A percentile compares a stretch with the other conserved stretches of the same genome.
These are phyloP conservation scores for Talaromyces islandicus DNA, from an alignment of 2,329 filamentous ascomycete genomes.

Conservation along the genomic window DNA sequence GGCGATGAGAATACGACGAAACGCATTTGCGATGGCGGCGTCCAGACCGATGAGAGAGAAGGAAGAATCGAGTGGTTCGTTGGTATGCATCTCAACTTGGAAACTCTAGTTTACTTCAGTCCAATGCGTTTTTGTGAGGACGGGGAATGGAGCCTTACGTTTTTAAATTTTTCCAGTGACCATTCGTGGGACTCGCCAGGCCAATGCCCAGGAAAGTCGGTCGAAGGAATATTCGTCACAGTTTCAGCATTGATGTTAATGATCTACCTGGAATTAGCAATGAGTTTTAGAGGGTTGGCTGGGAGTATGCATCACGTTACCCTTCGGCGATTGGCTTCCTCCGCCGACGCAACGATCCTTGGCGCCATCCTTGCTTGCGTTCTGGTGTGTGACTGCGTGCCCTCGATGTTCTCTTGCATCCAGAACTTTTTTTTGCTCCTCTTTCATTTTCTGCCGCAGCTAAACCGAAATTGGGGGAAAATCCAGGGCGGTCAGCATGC, in stretches of 20 bases:
- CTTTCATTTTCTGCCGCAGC: slow-evolving; percentile 4
- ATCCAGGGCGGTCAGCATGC: not conserved
- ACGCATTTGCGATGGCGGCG: slow-evolving; percentile 90
- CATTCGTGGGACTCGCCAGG: slow-evolving; percentile 81
- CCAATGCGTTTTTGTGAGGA: not conserved
- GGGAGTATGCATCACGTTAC: slow-evolving; percentile 19
- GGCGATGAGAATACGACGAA: slow-evolving; percentile 89
- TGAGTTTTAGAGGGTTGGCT: not conserved
- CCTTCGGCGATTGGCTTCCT: slow-evolving; percentile 39
- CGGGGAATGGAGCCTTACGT: slow-evolving; percentile 34
- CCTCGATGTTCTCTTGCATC: not conserved
- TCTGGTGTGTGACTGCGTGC: not conserved
- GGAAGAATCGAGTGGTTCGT: slow-evolving; percentile 67
- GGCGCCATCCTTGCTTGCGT: slow-evolving; percentile 32
- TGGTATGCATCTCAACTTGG: slow-evolving; percentile 75
- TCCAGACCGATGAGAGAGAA: slow-evolving; percentile 93
- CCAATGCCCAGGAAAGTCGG: slow-evolving; percentile 87
- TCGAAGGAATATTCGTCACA: slow-evolving; percentile 80
- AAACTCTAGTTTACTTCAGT: slow-evolving; percentile 48
- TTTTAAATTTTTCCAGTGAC: slow-evolving; percentile 65
- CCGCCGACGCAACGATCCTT: slow-evolving; percentile 31
- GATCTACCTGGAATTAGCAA: slow-evolving; percentile 49
- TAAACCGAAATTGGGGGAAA: slow-evolving; percentile 1
- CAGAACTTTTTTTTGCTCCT: slow-evolving; percentile 10
- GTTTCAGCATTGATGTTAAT: slow-evolving; percentile 86